Evolutionary conservation across 2,329 filamentous ascomycete genomes (phyloP), one percentile per base, ranked within the genome.

Genomic region (Trichoderma koningii): DNA sequence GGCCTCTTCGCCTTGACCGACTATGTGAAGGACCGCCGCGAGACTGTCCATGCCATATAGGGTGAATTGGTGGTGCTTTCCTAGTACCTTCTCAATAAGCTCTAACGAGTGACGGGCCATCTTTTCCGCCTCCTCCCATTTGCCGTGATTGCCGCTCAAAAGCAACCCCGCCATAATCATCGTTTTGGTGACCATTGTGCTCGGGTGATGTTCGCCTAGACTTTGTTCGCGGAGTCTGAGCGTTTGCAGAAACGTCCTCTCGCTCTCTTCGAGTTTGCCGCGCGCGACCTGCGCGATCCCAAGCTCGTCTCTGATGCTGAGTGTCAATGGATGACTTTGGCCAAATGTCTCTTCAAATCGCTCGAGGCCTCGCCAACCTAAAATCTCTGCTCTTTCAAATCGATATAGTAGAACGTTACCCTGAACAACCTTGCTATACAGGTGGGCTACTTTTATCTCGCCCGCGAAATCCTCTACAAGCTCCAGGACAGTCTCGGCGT

Each of bases 21-120:
- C 30, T 1, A 9, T 1, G 70, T 78, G 15, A 79, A 79, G 76
- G 74, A 21, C 2, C 73, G 85, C 55, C 71, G 72, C 41, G 5
- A 55, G 26, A n/a, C 7, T 23, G 26, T 50, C 3, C 19, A 23
- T n/a, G n/a, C n/a, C n/a, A n/a, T n/a, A n/a, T n/a, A n/a, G n/a
- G n/a, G n/a, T n/a, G n/a, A n/a, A n/a, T n/a, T n/a, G n/a, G n/a
- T n/a, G n/a, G n/a, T n/a, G n/a, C n/a, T n/a, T n/a, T n/a, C 53
- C 53, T 4, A 56, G 21, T 12, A 56, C 53, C 12, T 38, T 44
- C 34, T 26, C 17, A 9, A 6, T 3, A 5, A 56, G n/a, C 38
- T 56, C 5, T 2, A 44, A 38, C 38, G 19, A 5, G 12, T 56
- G 38, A 15, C 17, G 45, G 4, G 5, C 1, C 30, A 60, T 23